Percentiles rank a stretch among this genome's conserved stretches.
These are phyloP conservation scores for Fraxinus platypoda DNA, from an alignment of 305 asterid species.

Conservation along the genomic window DNA sequence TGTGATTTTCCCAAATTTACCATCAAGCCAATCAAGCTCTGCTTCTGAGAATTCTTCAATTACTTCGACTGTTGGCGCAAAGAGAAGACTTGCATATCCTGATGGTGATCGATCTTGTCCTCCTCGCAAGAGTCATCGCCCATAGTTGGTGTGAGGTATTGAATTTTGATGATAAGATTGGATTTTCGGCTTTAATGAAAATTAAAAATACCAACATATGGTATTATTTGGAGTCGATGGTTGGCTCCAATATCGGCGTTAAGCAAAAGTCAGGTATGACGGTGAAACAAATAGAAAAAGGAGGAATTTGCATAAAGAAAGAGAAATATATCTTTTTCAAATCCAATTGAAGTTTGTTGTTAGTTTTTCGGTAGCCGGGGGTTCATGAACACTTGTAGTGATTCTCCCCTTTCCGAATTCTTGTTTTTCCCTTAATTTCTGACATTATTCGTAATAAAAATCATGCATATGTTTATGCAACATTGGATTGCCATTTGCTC, in stretches of 20 bases:
- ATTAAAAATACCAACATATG: constrained; percentile 7
- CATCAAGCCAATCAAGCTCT: constrained; percentile 17
- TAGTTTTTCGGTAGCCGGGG: constrained; percentile 24
- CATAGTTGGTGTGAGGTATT: not conserved
- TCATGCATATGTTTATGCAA: not conserved
- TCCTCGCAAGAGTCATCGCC: constrained; percentile 20
- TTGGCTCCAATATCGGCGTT: constrained; percentile 6
- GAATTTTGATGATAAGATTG: constrained; percentile 11
- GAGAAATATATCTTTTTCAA: constrained; percentile 16
- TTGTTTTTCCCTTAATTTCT: constrained; percentile 15
- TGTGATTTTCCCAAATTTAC: constrained; percentile 13
- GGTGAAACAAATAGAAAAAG: constrained; percentile 23
- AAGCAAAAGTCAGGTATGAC: constrained; percentile 17
- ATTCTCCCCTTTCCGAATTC: constrained; percentile 17
- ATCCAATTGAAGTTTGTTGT: constrained; percentile 13
- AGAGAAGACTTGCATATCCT: constrained; percentile 31
- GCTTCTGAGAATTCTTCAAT: constrained; percentile 22
- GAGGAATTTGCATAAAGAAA: constrained; percentile 17
- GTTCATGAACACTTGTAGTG: constrained; percentile 10
- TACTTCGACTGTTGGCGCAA: constrained; percentile 23
- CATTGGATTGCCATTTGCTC: constrained; percentile 3
- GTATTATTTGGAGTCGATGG: constrained; percentile 16
- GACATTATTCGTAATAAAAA: constrained; percentile 11
- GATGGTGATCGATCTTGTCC: constrained; percentile 31
- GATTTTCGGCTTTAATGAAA: constrained; percentile 14